Base-by-base conservation (phyloP, 2,329 filamentous ascomycete genomes). In the Colletotrichum ledebouriae region DNA sequence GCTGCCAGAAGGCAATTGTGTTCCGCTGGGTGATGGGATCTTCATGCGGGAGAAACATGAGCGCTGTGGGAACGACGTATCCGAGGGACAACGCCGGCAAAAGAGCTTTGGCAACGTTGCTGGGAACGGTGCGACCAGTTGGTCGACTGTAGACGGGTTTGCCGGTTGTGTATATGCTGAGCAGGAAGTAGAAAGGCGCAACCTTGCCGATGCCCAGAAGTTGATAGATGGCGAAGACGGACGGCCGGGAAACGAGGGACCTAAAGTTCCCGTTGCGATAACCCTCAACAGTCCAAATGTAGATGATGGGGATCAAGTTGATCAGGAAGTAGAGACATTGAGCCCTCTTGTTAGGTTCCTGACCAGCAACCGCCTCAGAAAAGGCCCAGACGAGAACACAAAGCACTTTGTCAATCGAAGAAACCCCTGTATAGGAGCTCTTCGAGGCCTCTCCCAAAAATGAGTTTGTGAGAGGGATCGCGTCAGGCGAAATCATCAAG, bases 231-330 rank as follows among this genome's bases (percentile, higher is more conserved):
- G 63, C 39, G 60, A 71, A 73, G 6, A 74, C 7, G 10, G 55
- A 44, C 1, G 73, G 72, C 3, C 72, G 37, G 0, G 63, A 52
- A 13, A 74, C 55, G 4, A 68, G 52, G 6, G 64, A 69, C 1
- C 61, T 67, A 1, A 70, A 29, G 34, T 73, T 71, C 2, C 72
- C 72, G 9, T 60, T 58, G 2, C 75, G 71, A 29, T 73, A 70
- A 4, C 72, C 73, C 55, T 76, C 75, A 4, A 75, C 67, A 2
- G 59, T 72, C 62, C 71, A 76, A 15, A 73, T 71, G 29, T 75
- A 44, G 7, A 74, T 37, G 20, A 74, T 68, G 7, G 74, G 71
- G 6, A 73, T 64, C 37, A 74, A 63, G 47, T 66, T 71, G 2
- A 67, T 70, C 22, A 72, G n/a, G 52, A 72, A 69, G 59, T 71